Percentiles rank a stretch among this genome's conserved stretches.
These are phyloP conservation scores for Colletotrichum sansevieriae DNA, from an alignment of 2,329 filamentous ascomycete species.

Conservation along the genomic window DNA sequence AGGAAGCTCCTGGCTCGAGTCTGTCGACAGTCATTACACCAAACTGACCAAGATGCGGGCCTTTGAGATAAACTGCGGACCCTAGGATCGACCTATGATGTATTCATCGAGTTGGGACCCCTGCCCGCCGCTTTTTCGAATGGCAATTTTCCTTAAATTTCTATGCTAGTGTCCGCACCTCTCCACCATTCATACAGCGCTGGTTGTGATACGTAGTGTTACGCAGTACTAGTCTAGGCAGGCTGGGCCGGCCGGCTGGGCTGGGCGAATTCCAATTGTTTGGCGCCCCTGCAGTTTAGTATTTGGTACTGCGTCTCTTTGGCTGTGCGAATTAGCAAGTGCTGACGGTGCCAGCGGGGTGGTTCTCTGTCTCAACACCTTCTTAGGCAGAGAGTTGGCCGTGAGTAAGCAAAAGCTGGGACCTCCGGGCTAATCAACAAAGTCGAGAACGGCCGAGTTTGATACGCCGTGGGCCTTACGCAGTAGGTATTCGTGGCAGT, in stretches of 20 bases:
- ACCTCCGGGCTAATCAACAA: not conserved
- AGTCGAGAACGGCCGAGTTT: constrained; percentile 10
- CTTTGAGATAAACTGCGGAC: not conserved
- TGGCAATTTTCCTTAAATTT: constrained; percentile 1
- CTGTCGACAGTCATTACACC: not conserved
- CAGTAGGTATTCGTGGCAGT: constrained; percentile 30
- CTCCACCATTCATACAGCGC: not conserved
- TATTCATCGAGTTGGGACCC: constrained; percentile 28
- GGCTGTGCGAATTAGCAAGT: constrained; percentile 11
- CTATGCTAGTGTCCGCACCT: not conserved
- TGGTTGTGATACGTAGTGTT: not conserved
- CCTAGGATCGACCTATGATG: constrained; percentile 38
- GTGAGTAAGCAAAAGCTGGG: constrained; percentile 22
- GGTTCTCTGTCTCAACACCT: not conserved
- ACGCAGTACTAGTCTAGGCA: not conserved
- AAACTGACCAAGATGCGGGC: not conserved
- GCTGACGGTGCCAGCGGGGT: constrained; percentile 16
- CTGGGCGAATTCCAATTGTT: too few species aligned
- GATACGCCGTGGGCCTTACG: constrained; percentile 6
- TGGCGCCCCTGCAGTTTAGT: constrained; percentile 2
- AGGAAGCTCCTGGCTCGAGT: constrained; percentile 5
- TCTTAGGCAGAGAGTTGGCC: not conserved
- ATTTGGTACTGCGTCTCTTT: not conserved
- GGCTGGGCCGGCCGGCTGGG: constrained; percentile 19
- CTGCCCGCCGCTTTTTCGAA: constrained; percentile 25